Percentiles rank a stretch among this genome's conserved stretches.
Conservation (phyloP, 495 filamentous ascomycete species). For the Corynascus novoguineensis region DNA sequence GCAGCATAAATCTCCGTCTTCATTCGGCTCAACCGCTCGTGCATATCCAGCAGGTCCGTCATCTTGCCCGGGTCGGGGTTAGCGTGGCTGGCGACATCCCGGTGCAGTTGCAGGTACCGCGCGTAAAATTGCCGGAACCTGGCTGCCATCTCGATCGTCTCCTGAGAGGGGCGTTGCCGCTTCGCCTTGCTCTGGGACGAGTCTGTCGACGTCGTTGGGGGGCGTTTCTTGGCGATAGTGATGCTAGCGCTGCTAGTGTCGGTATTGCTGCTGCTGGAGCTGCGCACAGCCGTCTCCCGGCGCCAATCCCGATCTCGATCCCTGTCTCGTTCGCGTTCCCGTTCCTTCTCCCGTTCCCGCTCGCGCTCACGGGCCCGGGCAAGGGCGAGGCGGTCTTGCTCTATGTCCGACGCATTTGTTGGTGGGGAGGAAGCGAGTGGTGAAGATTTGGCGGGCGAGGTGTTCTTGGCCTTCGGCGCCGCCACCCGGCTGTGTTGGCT, state of each 20-base stretch:
- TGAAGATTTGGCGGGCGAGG: slow-evolving; percentile 65
- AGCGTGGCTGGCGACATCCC: slow-evolving; percentile 47
- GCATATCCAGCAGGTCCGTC: slow-evolving; percentile 55
- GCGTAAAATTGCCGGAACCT: slow-evolving; percentile 58
- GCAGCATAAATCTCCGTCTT: slow-evolving; percentile 58
- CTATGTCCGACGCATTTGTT: slow-evolving; percentile 65
- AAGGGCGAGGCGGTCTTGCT: slow-evolving; percentile 26
- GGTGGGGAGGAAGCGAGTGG: slow-evolving; percentile 71
- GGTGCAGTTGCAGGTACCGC: slow-evolving; percentile 58
- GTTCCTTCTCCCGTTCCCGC: slow-evolving; percentile 21
- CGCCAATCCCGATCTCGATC: slow-evolving; percentile 16
- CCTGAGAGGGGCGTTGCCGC: slow-evolving; percentile 34
- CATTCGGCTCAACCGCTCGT: slow-evolving; percentile 52
- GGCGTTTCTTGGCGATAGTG: slow-evolving; percentile 35
- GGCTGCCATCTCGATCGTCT: slow-evolving; percentile 49
- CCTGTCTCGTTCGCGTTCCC: slow-evolving; percentile 2
- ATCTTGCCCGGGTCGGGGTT: slow-evolving; percentile 53
- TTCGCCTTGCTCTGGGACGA: slow-evolving; percentile 28
- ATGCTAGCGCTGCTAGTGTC: slow-evolving; percentile 14
- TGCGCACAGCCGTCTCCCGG: slow-evolving; percentile 25
- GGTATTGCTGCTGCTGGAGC: slow-evolving; percentile 21
- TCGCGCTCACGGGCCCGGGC: slow-evolving; percentile 20
- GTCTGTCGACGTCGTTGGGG: slow-evolving; percentile 27
- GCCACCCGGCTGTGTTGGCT: slow-evolving; percentile 39
- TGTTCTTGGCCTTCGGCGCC: slow-evolving; percentile 40